A percentile compares a stretch with the other conserved stretches of the same genome.
These are phyloP conservation scores for Yarrowia bubula DNA, from an alignment of 805 yeast species.

Conservation along the genomic window DNA sequence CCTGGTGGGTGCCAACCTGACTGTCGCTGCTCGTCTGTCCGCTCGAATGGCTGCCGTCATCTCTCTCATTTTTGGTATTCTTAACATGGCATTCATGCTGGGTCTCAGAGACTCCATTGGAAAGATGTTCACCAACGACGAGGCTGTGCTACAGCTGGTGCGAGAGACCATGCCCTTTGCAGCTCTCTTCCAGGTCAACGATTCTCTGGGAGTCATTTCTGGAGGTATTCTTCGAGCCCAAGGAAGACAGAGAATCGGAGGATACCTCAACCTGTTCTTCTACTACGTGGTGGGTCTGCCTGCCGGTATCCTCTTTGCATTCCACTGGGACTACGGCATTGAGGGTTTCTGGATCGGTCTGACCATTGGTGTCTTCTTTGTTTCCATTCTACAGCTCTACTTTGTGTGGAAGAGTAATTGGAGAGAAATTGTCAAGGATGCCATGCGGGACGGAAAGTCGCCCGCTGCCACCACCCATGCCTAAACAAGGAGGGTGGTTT, in stretches of 20 bases:
- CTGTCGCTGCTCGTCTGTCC: slow-evolving; percentile 37
- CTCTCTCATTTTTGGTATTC: slow-evolving; percentile 38
- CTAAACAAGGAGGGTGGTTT: not conserved
- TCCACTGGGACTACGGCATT: slow-evolving; percentile 47
- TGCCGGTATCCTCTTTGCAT: slow-evolving; percentile 60
- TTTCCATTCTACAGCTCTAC: slow-evolving; percentile 51
- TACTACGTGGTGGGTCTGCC: slow-evolving; percentile 63
- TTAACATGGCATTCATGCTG: slow-evolving; percentile 43
- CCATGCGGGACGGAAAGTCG: slow-evolving; percentile 35
- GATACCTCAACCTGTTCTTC: slow-evolving; percentile 62
- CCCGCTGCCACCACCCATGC: not conserved
- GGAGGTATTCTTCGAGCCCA: slow-evolving; percentile 74
- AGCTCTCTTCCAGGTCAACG: slow-evolving; percentile 63
- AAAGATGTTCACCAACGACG: slow-evolving; percentile 58
- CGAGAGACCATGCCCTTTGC: slow-evolving; percentile 59
- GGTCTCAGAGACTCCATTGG: slow-evolving; percentile 53
- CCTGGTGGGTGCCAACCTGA: slow-evolving; percentile 53
- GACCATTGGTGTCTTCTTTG: slow-evolving; percentile 57
- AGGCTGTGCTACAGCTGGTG: slow-evolving; percentile 53
- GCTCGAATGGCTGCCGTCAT: slow-evolving; percentile 45
- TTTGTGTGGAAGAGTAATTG: slow-evolving; percentile 52
- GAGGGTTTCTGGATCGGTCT: slow-evolving; percentile 74
- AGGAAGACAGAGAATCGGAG: slow-evolving; percentile 73
- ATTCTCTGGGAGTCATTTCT: slow-evolving; percentile 67
- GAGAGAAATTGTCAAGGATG: slow-evolving; percentile 50